phyloP scores from a whole-genome alignment of 495 filamentous ascomycete genomes.

The Hypoxylon crocopeplum region DNA sequence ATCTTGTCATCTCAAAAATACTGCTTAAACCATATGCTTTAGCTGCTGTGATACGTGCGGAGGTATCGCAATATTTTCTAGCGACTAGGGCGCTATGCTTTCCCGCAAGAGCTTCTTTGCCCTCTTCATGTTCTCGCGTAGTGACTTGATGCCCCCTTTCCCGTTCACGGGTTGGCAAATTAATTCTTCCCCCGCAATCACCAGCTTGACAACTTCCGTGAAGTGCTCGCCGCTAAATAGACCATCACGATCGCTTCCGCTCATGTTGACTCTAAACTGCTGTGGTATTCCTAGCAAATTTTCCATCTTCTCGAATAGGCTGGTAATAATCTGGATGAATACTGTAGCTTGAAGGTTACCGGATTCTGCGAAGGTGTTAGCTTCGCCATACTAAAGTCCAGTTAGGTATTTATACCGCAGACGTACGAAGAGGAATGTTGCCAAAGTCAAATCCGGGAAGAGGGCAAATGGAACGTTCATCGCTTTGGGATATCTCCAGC shows the following conservation, averaged over 20 bases:
- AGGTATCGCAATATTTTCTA: too few relatives aligned
- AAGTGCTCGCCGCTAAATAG: constrained; percentile 24
- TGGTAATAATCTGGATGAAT: constrained; percentile 30
- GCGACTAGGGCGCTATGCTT: constrained; percentile 21
- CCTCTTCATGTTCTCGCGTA: constrained; percentile 24
- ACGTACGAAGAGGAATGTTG: constrained; percentile 28
- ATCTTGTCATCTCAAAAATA: too few relatives aligned
- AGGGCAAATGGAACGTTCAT: constrained; percentile 18
- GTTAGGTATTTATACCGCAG: too few relatives aligned
- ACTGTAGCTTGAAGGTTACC: constrained; percentile 33
- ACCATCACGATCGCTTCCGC: neutral
- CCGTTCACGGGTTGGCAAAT: constrained; percentile 18
- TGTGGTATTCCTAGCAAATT: constrained; percentile 27
- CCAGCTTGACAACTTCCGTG: neutral
- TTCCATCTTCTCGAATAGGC: constrained; percentile 32
- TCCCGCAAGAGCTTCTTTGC: constrained; percentile 16
- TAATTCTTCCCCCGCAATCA: constrained; percentile 25
- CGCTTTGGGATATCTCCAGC: constrained; percentile 12
- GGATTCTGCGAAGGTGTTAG: constrained; percentile 23
- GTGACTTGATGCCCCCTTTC: constrained; percentile 29
- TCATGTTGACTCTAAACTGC: constrained; percentile 12
- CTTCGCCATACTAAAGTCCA: neutral
- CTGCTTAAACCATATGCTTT: too few relatives aligned
- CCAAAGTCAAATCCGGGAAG: constrained; percentile 29
- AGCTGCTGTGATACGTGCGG: too few relatives aligned